phyloP scores from a whole-genome alignment of 148 eudicot genomes.

The Rhododendron ovatum region DNA sequence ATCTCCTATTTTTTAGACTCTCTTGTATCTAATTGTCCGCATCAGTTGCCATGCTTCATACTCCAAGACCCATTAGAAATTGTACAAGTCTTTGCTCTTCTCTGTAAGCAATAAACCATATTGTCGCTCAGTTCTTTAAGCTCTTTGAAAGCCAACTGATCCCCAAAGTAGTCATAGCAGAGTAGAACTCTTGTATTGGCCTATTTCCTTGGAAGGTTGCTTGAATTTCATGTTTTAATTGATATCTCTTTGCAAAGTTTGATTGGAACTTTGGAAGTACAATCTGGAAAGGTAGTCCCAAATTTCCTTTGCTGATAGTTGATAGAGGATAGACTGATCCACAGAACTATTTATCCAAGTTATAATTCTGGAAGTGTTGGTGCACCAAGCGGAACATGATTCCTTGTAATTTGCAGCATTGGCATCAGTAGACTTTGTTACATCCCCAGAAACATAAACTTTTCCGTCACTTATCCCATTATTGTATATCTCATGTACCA shows the following conservation, averaged over 20 bases:
- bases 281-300: neutral
- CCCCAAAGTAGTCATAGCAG: neutral
- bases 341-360: neutral
- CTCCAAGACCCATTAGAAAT: neutral
- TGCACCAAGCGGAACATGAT: too few relatives aligned
- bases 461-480: too few relatives aligned
- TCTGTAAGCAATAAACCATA: neutral
- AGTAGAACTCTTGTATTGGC: neutral
- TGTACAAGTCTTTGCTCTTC: neutral
- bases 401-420: too few relatives aligned
- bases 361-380: too few relatives aligned
- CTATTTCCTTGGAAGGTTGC: neutral
- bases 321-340: neutral
- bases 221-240: too few relatives aligned
- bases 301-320: neutral
- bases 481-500: neutral
- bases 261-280: neutral
- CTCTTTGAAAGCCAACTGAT: neutral
- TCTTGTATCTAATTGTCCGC: neutral
- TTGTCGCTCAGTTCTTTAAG: neutral
- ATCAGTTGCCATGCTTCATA: neutral
- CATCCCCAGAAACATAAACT: too few relatives aligned
- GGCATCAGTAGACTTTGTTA: too few relatives aligned
- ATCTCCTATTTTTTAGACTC: neutral
- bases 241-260: too few relatives aligned